Evolutionary conservation across 257 asterid species (phyloP).

Genomic region (Scutellaria baicalensis): DNA sequence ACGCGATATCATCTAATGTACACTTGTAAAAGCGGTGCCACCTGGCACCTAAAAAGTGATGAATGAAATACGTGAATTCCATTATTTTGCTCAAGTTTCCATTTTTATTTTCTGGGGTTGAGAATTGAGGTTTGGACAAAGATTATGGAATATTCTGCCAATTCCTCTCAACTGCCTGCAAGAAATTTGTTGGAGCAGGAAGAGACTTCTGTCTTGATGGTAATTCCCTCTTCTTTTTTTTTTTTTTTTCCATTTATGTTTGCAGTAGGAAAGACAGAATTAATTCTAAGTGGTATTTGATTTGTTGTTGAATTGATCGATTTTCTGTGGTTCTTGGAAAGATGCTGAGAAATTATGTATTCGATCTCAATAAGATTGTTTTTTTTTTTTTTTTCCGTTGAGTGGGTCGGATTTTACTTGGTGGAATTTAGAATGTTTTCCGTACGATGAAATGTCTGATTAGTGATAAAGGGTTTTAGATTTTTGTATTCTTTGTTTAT

Average conservation of each 20-base stretch:
- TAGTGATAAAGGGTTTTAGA: neutral
- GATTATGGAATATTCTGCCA: constrained; percentile 1
- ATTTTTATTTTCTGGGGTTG: neutral
- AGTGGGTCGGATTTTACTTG: too few species aligned
- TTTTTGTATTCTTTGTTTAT: neutral
- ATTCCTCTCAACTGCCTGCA: constrained; percentile 13
- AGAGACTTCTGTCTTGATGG: constrained; percentile 29
- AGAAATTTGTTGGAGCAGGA: constrained; percentile 19
- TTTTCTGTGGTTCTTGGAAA: neutral
- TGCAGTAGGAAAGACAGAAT: too few species aligned
- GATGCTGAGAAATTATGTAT: neutral
- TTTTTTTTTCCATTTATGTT: neutral
- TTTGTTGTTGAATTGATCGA: neutral
- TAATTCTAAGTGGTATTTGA: neutral
- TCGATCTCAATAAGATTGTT: neutral
- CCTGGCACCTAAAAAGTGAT: constrained; percentile 9
- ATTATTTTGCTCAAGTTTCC: neutral
- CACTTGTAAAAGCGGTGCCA: constrained; percentile 37
- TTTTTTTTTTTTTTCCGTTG: neutral
- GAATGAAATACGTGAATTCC: neutral
- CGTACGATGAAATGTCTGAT: neutral
- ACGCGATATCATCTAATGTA: neutral
- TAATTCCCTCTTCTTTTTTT: neutral
- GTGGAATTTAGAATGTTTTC: neutral
- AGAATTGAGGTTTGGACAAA: neutral